Base-by-base conservation (phyloP, 1,284 basidiomycete genomes). In the Pseudozyma sp. region DNA sequence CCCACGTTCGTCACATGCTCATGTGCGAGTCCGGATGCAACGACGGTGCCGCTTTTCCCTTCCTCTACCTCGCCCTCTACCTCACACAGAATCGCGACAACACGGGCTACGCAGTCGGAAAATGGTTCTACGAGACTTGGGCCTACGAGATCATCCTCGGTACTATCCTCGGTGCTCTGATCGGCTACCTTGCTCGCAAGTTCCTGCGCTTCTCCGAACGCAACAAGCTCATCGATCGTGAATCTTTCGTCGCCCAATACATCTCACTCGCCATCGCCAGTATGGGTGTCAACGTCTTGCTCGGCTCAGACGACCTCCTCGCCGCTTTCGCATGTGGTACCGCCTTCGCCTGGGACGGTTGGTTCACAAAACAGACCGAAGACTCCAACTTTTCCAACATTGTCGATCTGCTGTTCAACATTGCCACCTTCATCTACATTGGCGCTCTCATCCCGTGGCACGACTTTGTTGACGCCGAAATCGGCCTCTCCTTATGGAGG, bases 301-400 rank as follows among this genome's bases (percentile, higher is more conserved):
- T 84, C 11, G 83, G 83, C 29, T 82, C 78, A 44, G 83, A 84
- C 57, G 83, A 83, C 48, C 56, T 83, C 16, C 77, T 84, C 11
- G 81, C 95, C 11, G 92, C 96, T 0, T 99, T 99, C 84, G 91
- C 92, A 1, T 98, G 95, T 81, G 97, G 97, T 24, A 91, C 92
- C 4, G 94, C 94, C 1, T 99, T 98, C 82, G 97, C 95, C 0
- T 99, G 96, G 96, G 96, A 99, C 77, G 86, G 80, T 30, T 81
- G 95, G 69, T 97, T 97, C 88, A 97, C 97, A 88, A 90, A 91
- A 76, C 94, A 97, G 78, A 99, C 95, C 2, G 95, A 97, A 58
- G 79, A 81, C 60, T 83, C 82, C 34, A 92, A 95, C 76, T 99
- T 99, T 87, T 94, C 92, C 77, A 94, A 92, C 85, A 96, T 99